Conservation (phyloP, 306 rosid genomes). For the Dalbergia cochinchinensis region DNA sequence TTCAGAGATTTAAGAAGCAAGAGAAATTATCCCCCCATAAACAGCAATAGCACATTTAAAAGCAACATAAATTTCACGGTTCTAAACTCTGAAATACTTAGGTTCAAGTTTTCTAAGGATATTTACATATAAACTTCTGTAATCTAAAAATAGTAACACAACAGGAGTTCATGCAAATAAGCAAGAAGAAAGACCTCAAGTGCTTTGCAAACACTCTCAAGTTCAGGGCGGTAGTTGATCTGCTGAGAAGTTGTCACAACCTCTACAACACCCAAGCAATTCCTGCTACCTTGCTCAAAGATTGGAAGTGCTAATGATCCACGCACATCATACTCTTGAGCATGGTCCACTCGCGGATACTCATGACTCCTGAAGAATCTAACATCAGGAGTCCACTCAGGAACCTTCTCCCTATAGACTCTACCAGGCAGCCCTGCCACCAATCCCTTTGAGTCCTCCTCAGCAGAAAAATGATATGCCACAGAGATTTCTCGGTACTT, state of each 20-base stretch:
- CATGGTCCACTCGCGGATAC: constrained; percentile 79
- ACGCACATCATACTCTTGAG: constrained; percentile 73
- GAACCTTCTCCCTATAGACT: constrained; percentile 78
- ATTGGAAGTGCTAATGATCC: constrained; percentile 91
- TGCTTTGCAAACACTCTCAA: constrained; percentile 84
- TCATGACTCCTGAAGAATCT: constrained; percentile 77
- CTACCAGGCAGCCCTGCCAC: constrained; percentile 83
- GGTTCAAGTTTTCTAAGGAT: constrained; percentile 26
- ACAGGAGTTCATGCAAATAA: constrained; percentile 34
- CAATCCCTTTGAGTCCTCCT: constrained; percentile 61
- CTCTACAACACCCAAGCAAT: constrained; percentile 93
- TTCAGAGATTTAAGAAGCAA: neutral
- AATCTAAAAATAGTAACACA: constrained; percentile 4
- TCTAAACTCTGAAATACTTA: constrained; percentile 30
- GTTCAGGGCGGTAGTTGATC: constrained; percentile 71
- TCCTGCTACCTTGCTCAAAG: constrained; percentile 77
- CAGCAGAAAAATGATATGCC: constrained; percentile 68
- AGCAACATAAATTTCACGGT: constrained; percentile 15
- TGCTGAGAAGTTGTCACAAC: constrained; percentile 80
- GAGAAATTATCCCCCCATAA: constrained; percentile 34
- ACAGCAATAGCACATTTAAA: constrained; percentile 30
- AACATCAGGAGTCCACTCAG: constrained; percentile 99
- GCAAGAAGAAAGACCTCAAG: constrained; percentile 76
- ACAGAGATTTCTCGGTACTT: constrained; percentile 73
- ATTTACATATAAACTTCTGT: neutral